Evolutionary conservation across 768 basidiomycete genomes (phyloP), one percentile per base, ranked within the genome.

Genomic region (Tricholoma flavovirens): DNA sequence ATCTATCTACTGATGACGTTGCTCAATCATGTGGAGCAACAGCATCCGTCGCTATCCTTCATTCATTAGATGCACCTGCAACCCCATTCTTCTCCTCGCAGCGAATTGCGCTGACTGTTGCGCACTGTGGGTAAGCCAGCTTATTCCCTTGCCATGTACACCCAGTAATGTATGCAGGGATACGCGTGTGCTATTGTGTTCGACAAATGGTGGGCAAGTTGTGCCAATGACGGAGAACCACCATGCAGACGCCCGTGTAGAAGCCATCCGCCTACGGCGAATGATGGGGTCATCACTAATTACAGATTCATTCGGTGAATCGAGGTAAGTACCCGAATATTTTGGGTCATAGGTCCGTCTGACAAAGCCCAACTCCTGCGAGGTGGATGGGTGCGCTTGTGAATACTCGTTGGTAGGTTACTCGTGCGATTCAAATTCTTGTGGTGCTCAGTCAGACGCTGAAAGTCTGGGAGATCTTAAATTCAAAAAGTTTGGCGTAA

Each of bases 321-420:
- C 86, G 29, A 77, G 95, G 84, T 91, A 67, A 74, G 66, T 19
- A 6, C 15, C 14, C 22, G 30, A 4, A 17, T 54, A 17, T 15
- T 19, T 49, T 40, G 15, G 10, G 17, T 30, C 46, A 17, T 49
- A n/a, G 15, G 30, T 30, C 17, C 6, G 30, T 35, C 9, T 19
- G 26, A 35, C 22, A 24, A 10, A 22, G 11, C 52, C 36, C 50
- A 54, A 54, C 29, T 32, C 14, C 46, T n/a, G 12, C 11, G 57
- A 91, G 90, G 49, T 96, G 93, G 92, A 96, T 97, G 90, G 96
- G 95, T 12, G 91, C 86, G 3, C 75, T 98, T 32, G 90, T 86
- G 29, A 98, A 98, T 61, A 98, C 96, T 2, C 75, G 96, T 73
- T 87, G 91, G 87, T 90, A 64, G 64, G 82, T 51, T 35, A 35